A percentile compares a stretch with the other conserved stretches of the same genome.
Conservation (phyloP, 805 yeast species). For the Myxozyma vanderwaltii region DNA sequence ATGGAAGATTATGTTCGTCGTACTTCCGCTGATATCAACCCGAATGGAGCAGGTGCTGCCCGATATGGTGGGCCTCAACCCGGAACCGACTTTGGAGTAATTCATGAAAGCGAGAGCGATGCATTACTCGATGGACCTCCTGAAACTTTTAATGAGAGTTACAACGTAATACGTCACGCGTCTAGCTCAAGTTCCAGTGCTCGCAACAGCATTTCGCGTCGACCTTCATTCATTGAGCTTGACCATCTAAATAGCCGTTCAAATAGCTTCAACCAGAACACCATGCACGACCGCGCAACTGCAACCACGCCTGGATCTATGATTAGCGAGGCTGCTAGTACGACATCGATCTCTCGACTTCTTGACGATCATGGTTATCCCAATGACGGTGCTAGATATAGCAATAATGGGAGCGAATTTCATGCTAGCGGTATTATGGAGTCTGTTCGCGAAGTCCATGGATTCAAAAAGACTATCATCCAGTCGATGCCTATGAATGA, state of each 20-base stretch:
- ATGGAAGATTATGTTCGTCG: conserved; percentile 35
- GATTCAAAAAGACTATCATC: conserved; percentile 82
- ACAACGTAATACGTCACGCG: background rate
- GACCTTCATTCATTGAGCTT: conserved; percentile 27
- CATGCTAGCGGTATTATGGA: conserved; percentile 71
- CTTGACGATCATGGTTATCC: conserved; percentile 13
- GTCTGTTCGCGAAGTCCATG: conserved; percentile 78
- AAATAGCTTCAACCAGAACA: background rate
- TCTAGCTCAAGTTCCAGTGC: background rate
- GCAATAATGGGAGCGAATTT: conserved; percentile 19
- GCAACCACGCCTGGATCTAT: conserved; percentile 18
- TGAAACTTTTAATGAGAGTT: background rate
- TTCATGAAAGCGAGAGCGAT: conserved; percentile 34
- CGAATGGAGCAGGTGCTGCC: conserved; percentile 1
- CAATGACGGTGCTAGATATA: background rate
- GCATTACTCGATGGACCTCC: conserved; percentile 32
- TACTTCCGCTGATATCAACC: conserved; percentile 24
- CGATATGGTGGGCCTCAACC: conserved; percentile 8
- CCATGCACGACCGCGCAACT: background rate
- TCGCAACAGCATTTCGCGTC: background rate
- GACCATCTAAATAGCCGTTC: conserved; percentile 17
- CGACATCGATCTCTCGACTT: conserved; percentile 19
- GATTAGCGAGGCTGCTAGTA: conserved; percentile 10
- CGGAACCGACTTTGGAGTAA: conserved; percentile 26
- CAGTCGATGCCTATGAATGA: conserved; percentile 44